These are phyloP conservation scores for Emydomyces testavorans DNA, from an alignment of 2,329 filamentous ascomycete species.

Conservation along the genomic window DNA sequence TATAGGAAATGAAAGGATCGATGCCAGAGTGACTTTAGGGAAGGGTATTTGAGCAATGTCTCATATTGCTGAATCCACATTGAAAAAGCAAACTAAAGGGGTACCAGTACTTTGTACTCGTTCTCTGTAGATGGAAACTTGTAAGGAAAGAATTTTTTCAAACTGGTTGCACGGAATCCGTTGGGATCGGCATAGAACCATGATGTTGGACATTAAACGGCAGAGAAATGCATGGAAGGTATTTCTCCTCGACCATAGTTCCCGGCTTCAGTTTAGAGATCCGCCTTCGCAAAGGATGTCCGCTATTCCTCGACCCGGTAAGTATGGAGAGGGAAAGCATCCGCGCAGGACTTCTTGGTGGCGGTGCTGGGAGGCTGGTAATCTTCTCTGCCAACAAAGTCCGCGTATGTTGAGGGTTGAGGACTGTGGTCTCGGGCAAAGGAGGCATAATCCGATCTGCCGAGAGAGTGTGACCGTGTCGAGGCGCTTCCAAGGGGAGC, in stretches of 20 bases:
- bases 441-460: conserved; percentile 7
- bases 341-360: conserved; percentile 7
- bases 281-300: not conserved
- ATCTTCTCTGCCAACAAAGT: conserved; percentile 3
- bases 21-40: no score
- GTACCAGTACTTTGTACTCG: no score
- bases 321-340: conserved; percentile 8
- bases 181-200: not conserved
- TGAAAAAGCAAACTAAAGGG: no score
- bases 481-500: not conserved
- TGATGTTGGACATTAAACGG: conserved; percentile 10
- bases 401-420: not conserved
- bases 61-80: no score
- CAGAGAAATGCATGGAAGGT: not conserved
- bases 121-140: no score
- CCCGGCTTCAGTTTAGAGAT: conserved; percentile 7
- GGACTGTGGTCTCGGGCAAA: not conserved
- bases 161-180: not conserved
- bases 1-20: no score
- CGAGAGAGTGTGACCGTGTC: conserved; percentile 5
- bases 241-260: not conserved
- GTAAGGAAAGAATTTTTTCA: not conserved
- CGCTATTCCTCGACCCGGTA: not conserved
- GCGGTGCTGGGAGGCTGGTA: not conserved
- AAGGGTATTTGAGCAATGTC: no score